phyloP scores from a whole-genome alignment of 2,329 filamentous ascomycete species.

The Neopestalotiopsis rosae region DNA sequence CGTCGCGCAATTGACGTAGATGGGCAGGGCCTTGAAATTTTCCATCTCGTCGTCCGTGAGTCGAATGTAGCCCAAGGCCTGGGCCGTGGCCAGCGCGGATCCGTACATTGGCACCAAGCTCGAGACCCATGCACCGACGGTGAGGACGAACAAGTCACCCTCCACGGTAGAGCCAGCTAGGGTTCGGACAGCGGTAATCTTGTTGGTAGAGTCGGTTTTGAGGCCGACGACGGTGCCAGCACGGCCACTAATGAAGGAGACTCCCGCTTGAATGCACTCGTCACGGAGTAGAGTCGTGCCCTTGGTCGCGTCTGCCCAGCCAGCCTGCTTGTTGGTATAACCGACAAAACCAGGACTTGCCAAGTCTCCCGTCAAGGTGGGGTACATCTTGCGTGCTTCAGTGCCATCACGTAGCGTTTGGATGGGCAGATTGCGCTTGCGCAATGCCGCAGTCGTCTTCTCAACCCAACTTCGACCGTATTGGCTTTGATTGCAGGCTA shows the following conservation, averaged over 20 bases:
- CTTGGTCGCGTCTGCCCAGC: slow-evolving; percentile 13
- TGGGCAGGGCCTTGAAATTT: slow-evolving; percentile 29
- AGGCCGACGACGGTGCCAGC: background rate
- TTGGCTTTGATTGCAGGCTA: background rate
- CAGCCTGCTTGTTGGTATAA: background rate
- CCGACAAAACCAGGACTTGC: background rate
- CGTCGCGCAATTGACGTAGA: slow-evolving; percentile 32
- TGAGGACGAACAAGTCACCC: slow-evolving; percentile 28
- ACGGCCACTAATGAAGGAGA: slow-evolving; percentile 12
- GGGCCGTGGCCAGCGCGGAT: slow-evolving; percentile 24
- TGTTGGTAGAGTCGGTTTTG: background rate
- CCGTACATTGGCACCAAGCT: slow-evolving; percentile 28
- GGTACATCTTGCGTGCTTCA: background rate
- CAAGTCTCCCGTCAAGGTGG: background rate
- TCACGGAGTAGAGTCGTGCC: background rate
- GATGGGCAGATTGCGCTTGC: background rate
- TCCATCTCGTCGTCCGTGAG: slow-evolving; percentile 33
- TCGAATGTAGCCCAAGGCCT: slow-evolving; percentile 34
- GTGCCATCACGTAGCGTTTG: background rate
- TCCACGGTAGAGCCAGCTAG: background rate
- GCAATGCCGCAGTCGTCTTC: background rate
- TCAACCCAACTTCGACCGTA: background rate
- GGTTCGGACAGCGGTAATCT: background rate
- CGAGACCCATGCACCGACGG: slow-evolving; percentile 31
- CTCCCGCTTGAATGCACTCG: slow-evolving; percentile 1